Evolutionary conservation across 306 rosid species (phyloP).

Genomic region (Casuarina cunninghamiana): DNA sequence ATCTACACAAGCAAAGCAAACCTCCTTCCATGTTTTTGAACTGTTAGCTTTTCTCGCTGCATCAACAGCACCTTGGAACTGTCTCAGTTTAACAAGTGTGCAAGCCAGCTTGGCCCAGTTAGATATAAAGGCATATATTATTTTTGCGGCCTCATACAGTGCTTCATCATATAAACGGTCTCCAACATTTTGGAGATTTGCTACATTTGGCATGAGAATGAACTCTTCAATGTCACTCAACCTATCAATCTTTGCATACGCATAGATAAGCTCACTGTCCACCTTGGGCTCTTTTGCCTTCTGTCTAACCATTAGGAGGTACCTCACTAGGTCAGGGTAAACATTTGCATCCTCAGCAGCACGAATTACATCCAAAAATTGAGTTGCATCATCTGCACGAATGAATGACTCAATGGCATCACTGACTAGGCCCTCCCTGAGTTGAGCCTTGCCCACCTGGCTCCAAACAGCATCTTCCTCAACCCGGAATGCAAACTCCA

Average conservation of each 20-base stretch:
- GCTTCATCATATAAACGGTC: conserved; percentile 94
- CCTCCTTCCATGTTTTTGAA: conserved; percentile 99
- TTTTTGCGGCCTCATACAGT: conserved; percentile 95
- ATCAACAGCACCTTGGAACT: conserved; percentile 98
- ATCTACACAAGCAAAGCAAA: conserved; percentile 98
- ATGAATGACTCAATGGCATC: conserved; percentile 98
- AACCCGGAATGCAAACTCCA: conserved; percentile 96
- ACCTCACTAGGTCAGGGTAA: conserved; percentile 90
- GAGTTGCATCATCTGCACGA: conserved; percentile 92
- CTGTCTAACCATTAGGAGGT: conserved; percentile 98
- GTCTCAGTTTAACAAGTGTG: conserved; percentile 91
- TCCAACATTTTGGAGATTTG: conserved; percentile 96
- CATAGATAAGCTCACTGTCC: conserved; percentile 98
- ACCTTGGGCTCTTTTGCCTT: conserved; percentile 94
- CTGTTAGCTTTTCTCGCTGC: conserved; percentile 99
- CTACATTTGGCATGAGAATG: conserved; percentile 98
- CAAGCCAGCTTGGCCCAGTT: conserved; percentile 98
- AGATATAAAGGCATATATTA: conserved; percentile 87
- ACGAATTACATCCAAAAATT: conserved; percentile 89
- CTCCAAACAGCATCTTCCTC: conserved; percentile 99
- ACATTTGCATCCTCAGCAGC: conserved; percentile 81
- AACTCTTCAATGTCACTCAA: conserved; percentile 95
- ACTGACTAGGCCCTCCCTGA: conserved; percentile 93
- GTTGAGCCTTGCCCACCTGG: conserved; percentile 99
- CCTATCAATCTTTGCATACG: conserved; percentile 96